These are phyloP conservation scores for Leccinellum luteum DNA, from an alignment of 768 basidiomycete genomes.

Conservation along the genomic window DNA sequence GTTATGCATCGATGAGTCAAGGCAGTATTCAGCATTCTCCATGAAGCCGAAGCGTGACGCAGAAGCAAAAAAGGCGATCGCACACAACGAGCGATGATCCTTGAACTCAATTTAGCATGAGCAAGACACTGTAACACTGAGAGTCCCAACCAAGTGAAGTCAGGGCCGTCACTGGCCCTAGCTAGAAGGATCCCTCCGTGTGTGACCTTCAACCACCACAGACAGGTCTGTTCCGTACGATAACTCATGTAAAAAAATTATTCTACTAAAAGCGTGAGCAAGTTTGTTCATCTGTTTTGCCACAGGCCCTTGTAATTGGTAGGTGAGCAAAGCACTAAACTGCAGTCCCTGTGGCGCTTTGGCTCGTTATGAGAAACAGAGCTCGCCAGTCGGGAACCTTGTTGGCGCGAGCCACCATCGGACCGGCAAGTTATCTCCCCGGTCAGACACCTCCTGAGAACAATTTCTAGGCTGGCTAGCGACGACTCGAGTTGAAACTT, in stretches of 20 bases:
- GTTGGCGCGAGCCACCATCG: neutral
- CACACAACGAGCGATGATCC: neutral
- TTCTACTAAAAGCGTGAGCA: neutral
- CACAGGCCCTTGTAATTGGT: neutral
- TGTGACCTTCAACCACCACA: neutral
- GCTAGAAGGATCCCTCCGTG: neutral
- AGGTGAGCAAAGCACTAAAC: neutral
- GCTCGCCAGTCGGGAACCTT: neutral
- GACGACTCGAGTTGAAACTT: neutral
- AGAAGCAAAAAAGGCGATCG: neutral
- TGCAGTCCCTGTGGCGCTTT: neutral
- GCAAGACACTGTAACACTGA: neutral
- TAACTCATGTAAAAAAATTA: neutral
- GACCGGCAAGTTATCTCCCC: neutral
- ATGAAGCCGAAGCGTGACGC: no score
- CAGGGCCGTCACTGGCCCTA: conserved; percentile 4
- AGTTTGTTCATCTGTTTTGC: neutral
- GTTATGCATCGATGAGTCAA: neutral
- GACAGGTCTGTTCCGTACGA: neutral
- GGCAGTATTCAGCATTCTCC: neutral
- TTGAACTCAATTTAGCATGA: neutral
- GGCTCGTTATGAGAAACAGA: neutral
- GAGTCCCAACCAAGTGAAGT: neutral
- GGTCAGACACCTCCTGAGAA: neutral
- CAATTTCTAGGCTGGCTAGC: neutral